Base-by-base conservation (phyloP, 208 protist species). In the Eutreptiella sp. region DNA sequence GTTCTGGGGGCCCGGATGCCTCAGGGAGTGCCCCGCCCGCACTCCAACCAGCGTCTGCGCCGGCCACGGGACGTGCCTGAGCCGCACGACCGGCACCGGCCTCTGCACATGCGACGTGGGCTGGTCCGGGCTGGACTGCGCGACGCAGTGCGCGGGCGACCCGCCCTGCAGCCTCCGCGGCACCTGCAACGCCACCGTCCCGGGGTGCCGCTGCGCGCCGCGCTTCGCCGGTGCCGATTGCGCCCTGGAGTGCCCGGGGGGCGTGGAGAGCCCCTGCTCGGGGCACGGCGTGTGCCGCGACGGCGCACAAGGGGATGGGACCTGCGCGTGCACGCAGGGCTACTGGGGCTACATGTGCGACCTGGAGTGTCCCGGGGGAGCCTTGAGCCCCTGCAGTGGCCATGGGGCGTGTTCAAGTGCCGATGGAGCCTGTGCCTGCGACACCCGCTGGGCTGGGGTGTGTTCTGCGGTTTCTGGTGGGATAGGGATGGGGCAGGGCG, bases 341-440 rank as follows among this genome's bases (percentile, higher is more conserved):
- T 31, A 63, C n/a, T 64, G 19, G 19, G 58, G 58, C 53, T 7
- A 9, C n/a, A 64, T 19, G 9, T 64, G 58, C 43, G 9, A n/a
- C n/a, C n/a, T n/a, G n/a, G n/a, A n/a, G n/a, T n/a, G n/a, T n/a
- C n/a, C n/a, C n/a, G n/a, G n/a, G 9, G 50, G 50, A 11, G 33
- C 33, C 23, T 42, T 41, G 14, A 57, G 63, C 7, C 48, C 45
- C 9, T 64, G 58, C 58, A 63, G 7, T 63, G 58, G 48, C 31
- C 58, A 64, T 24, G 58, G 58, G 7, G 24, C 26, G 11, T 64
- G 58, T 26, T 46, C 33, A 27, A 28, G 36, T 9, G 58, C 48
- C 7, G 33, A 58, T 16, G 58, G 48, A 7, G 42, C 48, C 4
- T 64, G 58, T 28, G 23, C 7, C 9, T 64, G 58, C 23, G 23